Percentiles rank a stretch among this genome's conserved stretches.
Conservation (phyloP, 2,329 filamentous ascomycete species). For the Penicillium sp. region DNA sequence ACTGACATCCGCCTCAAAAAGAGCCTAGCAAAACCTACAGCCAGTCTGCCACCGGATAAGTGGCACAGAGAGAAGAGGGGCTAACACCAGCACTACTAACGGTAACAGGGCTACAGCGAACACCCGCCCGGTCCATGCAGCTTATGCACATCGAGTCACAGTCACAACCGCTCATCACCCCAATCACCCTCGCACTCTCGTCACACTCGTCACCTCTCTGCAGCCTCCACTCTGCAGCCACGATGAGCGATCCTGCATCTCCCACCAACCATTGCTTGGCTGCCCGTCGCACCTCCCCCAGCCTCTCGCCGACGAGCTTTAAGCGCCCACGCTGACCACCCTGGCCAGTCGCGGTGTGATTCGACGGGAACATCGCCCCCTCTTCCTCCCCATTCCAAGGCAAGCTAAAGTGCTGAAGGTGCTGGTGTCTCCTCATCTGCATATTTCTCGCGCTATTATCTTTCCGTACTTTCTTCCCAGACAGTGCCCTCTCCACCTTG, state of each 20-base stretch:
- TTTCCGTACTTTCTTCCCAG: not conserved
- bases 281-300: conserved; percentile 5
- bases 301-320: conserved; percentile 22
- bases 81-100: too few relatives aligned
- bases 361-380: conserved; percentile 13
- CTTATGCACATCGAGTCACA: conserved; percentile 35
- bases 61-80: not conserved
- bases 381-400: not conserved
- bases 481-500: conserved; percentile 9
- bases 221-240: conserved; percentile 11
- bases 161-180: conserved; percentile 31
- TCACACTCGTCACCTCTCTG: conserved; percentile 24
- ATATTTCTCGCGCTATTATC: conserved; percentile 2
- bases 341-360: conserved; percentile 14
- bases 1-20: not conserved
- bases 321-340: conserved; percentile 21
- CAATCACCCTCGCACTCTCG: conserved; percentile 23
- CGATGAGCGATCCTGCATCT: conserved; percentile 5
- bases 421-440: conserved; percentile 2
- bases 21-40: not conserved
- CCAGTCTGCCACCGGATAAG: not conserved
- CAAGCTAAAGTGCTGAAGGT: conserved; percentile 7
- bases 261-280: conserved; percentile 11
- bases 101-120: too few relatives aligned
- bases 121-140: conserved; percentile 20